phyloP scores from a whole-genome alignment of 805 yeast species.

The Saccharomyces paradoxus region DNA sequence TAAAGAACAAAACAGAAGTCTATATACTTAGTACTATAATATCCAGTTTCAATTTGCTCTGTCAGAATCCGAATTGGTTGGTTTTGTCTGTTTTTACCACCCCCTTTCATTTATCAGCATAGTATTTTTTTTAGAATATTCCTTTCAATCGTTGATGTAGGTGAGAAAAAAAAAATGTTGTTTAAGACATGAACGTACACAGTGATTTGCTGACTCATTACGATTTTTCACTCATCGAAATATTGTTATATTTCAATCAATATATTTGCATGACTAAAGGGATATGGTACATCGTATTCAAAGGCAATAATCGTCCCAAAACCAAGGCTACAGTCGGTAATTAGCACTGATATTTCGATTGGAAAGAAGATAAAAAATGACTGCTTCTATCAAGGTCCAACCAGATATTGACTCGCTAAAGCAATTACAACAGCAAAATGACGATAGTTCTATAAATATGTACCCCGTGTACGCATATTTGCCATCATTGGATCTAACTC shows the following conservation, averaged over 20 bases:
- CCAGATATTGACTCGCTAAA: constrained; percentile 43
- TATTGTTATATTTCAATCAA: background rate
- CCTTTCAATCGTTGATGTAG: background rate
- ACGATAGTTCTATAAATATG: constrained; percentile 45
- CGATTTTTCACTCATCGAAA: background rate
- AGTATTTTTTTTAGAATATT: background rate
- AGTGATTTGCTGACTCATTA: background rate
- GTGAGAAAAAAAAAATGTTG: background rate
- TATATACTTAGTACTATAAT: background rate
- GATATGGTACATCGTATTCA: background rate
- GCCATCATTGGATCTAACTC: constrained; percentile 72
- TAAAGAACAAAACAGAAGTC: background rate
- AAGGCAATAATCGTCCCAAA: background rate
- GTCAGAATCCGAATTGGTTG: background rate
- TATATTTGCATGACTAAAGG: background rate
- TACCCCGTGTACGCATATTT: constrained; percentile 75
- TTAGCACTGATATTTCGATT: background rate
- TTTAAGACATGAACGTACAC: background rate
- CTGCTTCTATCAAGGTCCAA: constrained; percentile 32
- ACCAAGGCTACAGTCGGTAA: background rate
- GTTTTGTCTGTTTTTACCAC: background rate
- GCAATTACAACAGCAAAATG: constrained; percentile 34
- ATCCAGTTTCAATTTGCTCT: background rate
- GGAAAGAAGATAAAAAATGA: background rate
- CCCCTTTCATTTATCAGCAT: background rate